These are phyloP conservation scores for Saccharomycopsis fibuligera DNA, from an alignment of 805 yeast species.

Conservation along the genomic window DNA sequence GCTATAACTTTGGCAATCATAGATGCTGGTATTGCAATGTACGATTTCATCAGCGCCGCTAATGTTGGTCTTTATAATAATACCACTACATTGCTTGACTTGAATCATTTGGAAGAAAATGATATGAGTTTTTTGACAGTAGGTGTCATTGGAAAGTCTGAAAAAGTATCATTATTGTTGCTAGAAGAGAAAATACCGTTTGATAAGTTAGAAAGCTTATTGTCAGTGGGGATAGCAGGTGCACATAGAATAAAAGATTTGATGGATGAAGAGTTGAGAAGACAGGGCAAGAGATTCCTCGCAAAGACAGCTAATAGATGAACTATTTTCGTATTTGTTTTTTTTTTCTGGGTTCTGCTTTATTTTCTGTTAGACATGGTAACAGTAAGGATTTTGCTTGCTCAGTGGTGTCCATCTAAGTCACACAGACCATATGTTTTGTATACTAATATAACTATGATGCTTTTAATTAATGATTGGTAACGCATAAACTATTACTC, in stretches of 20 bases:
- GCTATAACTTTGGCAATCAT: conserved; percentile 84
- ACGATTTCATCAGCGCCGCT: conserved; percentile 79
- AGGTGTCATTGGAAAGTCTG: conserved; percentile 79
- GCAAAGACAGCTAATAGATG: conserved; percentile 6
- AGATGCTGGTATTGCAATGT: conserved; percentile 94
- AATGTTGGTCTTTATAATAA: conserved; percentile 73
- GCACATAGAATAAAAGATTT: conserved; percentile 73
- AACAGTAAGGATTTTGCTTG: too few relatives aligned
- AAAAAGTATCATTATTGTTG: conserved; percentile 67
- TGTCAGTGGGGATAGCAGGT: conserved; percentile 83
- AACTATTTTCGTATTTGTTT: too few relatives aligned
- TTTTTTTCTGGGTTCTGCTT: too few relatives aligned
- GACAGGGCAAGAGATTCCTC: conserved; percentile 46
- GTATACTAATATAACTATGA: too few relatives aligned
- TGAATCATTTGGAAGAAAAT: conserved; percentile 73
- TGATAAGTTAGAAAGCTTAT: conserved; percentile 67
- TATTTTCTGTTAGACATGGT: too few relatives aligned
- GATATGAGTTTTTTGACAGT: conserved; percentile 78
- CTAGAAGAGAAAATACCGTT: conserved; percentile 82
- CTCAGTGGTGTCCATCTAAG: too few relatives aligned
- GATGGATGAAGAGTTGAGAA: conserved; percentile 81
- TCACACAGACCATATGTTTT: too few relatives aligned
- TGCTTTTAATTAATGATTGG: too few relatives aligned
- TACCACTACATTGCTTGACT: conserved; percentile 71
- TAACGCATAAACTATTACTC: too few relatives aligned